phyloP scores from a whole-genome alignment of 441 rosid species.

The Corymbia calophylla region DNA sequence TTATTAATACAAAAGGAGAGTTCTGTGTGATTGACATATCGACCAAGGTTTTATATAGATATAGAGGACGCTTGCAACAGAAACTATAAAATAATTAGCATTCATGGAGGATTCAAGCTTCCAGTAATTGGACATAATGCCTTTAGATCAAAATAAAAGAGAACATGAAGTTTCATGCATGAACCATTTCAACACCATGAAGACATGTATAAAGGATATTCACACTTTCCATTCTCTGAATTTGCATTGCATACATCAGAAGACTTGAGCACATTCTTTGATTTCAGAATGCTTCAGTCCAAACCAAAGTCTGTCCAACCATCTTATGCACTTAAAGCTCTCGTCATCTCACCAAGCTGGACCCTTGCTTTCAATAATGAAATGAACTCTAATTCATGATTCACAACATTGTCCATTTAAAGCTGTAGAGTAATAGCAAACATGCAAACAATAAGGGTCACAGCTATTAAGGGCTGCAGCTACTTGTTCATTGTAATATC shows the following conservation, averaged over 20 bases:
- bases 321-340: neutral
- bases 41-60: neutral
- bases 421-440: neutral
- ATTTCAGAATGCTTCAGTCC: neutral
- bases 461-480: neutral
- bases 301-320: neutral
- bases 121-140: neutral
- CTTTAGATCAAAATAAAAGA: neutral
- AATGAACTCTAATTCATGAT: neutral
- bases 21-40: neutral
- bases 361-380: neutral
- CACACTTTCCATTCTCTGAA: neutral
- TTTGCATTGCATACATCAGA: neutral
- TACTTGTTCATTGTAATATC: neutral
- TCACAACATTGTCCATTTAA: neutral
- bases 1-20: neutral
- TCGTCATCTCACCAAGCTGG: neutral
- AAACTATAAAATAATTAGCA: neutral
- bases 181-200: neutral
- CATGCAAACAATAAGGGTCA: neutral
- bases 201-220: neutral
- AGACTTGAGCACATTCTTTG: neutral
- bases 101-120: neutral
- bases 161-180: neutral
- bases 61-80: neutral